Evolutionary conservation across 2,329 filamentous ascomycete genomes (phyloP), one percentile per base, ranked within the genome.

Genomic region (Ophiostoma ips): DNA sequence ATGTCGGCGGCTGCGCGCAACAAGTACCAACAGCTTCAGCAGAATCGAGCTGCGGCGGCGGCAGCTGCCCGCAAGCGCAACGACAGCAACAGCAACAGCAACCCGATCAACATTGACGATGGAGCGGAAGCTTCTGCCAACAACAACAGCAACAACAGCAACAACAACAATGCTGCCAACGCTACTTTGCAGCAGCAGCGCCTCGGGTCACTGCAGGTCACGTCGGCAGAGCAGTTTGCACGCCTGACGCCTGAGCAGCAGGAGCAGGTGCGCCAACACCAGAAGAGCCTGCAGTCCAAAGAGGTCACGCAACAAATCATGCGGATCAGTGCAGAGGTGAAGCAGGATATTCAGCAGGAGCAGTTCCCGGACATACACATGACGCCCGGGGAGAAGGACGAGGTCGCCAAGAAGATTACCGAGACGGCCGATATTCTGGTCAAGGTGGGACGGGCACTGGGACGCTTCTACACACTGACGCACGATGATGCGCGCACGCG

Each of bases 401-500:
- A 76, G 16, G 70, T 68, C 1, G 63, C 63, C 9, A 55, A 58
- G n/a, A 74, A 70, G 57, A 64, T 76, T 1, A 57, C 61, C 48
- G 63, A 63, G 8, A 66, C 71, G 19, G 61, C 64, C 2, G 55
- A 59, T 0, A 68, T 72, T 21, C 68, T 76, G 60, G 57, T 55
- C 18, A 71, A 69, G 55, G 61, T 76, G 18, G 67, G 67, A 16
- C 68, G 66, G 50, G 62, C 64, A 1, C 58, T 77, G 4, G 63
- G 61, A 28, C 68, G 62, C 19, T 57, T 57, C 35, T 57, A 55
- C 46, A 38, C 52, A 51, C 47, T 45, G n/a, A 71, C 70, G 1
- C 65, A 63, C 15, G 73, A 78, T 51, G 73, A 78, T 49, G 58
- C 56, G 11, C 68, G 73, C 35, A 70, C 72, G 5, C 70, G 64